Base-by-base conservation (phyloP, 2,329 filamentous ascomycete genomes). In the Fusarium sarcochroum region DNA sequence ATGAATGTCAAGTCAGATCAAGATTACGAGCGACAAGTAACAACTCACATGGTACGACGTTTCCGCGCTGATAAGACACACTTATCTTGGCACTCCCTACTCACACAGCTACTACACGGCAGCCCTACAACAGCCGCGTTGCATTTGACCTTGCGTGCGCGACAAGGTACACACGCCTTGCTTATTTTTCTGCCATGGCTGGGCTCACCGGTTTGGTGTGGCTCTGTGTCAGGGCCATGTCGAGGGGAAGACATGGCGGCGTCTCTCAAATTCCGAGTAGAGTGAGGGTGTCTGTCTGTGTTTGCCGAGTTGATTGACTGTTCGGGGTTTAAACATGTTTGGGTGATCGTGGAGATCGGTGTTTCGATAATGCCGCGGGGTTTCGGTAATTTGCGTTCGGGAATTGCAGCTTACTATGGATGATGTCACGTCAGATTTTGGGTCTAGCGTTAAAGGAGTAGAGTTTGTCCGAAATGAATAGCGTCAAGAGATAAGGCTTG, bases 141-240 rank as follows among this genome's bases (percentile, higher is more conserved):
- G 13, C 69, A 71, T 25, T 71, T 71, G 13, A 68, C 50, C 42
- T 71, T 71, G 27, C 69, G 69, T 7, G 52, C 23, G 23, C 63
- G 59, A 21, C 69, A 71, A 2, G 69, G 69, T 7, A 59, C 51
- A 11, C 69, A 71, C 1, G 69, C 63, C 23, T 71, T 71, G 44
- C 58, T 71, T 2, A 58, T 65, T 11, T 62, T 71, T 13, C 17
- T 52, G 1, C 34, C 15, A 25, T 20, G 23, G 15, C 21, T 13
- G 23, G 15, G 14, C 17, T 21, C 11, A 38, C 32, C 35, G 30
- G 13, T 32, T 9, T 23, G 18, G 40, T 51, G 48, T 14, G 32
- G 25, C 9, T 9, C 27, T 30, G 27, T 23, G 23, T 5, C 23
- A 27, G 14, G 14, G 34, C 14, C 3, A 8, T 20, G 37, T n/a